phyloP scores from a whole-genome alignment of 2,329 filamentous ascomycete genomes.

The Ustulina deusta region DNA sequence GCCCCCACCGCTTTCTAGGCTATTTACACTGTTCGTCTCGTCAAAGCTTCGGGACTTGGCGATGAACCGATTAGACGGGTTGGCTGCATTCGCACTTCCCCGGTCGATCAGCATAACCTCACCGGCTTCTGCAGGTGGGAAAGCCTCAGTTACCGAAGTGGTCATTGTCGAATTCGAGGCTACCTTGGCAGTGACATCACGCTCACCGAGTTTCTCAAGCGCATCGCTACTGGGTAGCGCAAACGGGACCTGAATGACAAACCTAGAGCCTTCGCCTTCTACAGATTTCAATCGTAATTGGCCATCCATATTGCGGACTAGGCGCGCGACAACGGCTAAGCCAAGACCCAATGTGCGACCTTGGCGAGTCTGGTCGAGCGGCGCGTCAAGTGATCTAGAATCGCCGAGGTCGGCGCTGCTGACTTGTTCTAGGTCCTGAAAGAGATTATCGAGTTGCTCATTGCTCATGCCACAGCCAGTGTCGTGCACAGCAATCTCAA shows the following conservation, averaged over 20 bases:
- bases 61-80: slow-evolving; percentile 33
- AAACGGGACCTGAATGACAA: slow-evolving; percentile 84
- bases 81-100: slow-evolving; percentile 45
- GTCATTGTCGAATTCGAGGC: slow-evolving; percentile 43
- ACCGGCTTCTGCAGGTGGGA: slow-evolving; percentile 53
- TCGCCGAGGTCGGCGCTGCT: slow-evolving; percentile 59
- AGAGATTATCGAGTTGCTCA: slow-evolving; percentile 64
- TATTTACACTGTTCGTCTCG: slow-evolving; percentile 56
- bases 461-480: slow-evolving; percentile 78
- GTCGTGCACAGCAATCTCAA: slow-evolving; percentile 82
- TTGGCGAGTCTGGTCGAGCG: slow-evolving; percentile 49
- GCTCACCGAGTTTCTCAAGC: slow-evolving; percentile 44
- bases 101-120: slow-evolving; percentile 74
- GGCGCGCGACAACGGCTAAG: slow-evolving; percentile 87
- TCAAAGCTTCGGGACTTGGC: slow-evolving; percentile 52
- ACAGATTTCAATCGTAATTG: slow-evolving; percentile 88
- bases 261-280: slow-evolving; percentile 82
- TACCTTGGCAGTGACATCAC: slow-evolving; percentile 36
- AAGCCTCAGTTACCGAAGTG: slow-evolving; percentile 50
- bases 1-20: slow-evolving; percentile 59
- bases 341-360: slow-evolving; percentile 77
- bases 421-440: slow-evolving; percentile 71
- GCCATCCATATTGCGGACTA: slow-evolving; percentile 90
- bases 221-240: slow-evolving; percentile 65
- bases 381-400: slow-evolving; percentile 42